Base-by-base conservation (phyloP, 2,329 filamentous ascomycete species). In the Colletotrichum horii region DNA sequence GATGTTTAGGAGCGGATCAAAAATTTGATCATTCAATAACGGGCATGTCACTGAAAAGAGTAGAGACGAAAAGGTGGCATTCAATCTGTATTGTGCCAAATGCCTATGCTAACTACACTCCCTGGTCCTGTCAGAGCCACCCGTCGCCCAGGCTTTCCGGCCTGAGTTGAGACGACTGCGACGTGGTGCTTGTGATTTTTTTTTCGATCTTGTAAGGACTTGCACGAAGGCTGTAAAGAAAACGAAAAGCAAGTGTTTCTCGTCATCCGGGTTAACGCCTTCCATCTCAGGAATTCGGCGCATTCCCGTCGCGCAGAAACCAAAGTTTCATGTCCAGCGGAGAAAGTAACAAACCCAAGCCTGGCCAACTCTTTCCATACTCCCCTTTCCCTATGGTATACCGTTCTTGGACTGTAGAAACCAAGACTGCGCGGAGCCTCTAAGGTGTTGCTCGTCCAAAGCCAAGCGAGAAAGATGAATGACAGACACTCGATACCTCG, bases 51-150 rank as follows among this genome's bases (percentile, higher is more conserved):
- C 58, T 24, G 4, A 24, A 24, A 2, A 43, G 16, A 11, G 15
- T 22, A 8, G 14, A 8, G 2, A 30, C 11, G 43, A n/a, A 52
- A 32, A 6, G 12, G 4, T 75, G 74, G 74, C 60, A 60, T 62
- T 66, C 74, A 76, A 67, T 76, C 36, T 76, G 71, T 71, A 75
- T 76, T 76, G 71, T 34, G 71, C 66, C 71, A 62, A 66, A 52
- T 56, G 34, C 43, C 71, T 74, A 74, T 70, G 32, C 74, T 76
- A 76, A 76, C 71, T 70, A 76, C 74, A 70, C 52, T 58, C 60
- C 71, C 52, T 52, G n/a, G 55, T 28, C 74, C 66, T 71, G 52
- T 36, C 71, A 76, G 71, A 66, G 71, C 60, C 66, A 58, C 6
- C 55, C 74, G 64, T 75, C 8, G 28, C 32, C 26, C 52, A 16